Percentiles rank a stretch among this genome's conserved stretches.
phyloP scores from a whole-genome alignment of 805 yeast species.

The Wickerhamomyces chambardii region DNA sequence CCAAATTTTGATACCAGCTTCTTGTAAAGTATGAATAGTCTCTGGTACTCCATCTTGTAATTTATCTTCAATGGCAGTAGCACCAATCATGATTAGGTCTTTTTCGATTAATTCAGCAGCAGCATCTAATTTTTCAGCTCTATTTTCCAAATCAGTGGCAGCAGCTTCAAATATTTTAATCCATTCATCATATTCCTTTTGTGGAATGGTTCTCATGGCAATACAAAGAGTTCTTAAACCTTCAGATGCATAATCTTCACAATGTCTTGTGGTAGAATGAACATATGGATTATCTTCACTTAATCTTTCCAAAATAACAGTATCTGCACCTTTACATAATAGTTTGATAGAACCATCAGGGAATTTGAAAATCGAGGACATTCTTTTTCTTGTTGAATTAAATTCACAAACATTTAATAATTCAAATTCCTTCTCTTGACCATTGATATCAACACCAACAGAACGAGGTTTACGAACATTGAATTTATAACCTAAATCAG shows the following conservation, averaged over 20 bases:
- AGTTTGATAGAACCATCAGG: slow-evolving; percentile 89
- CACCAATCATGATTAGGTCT: slow-evolving; percentile 77
- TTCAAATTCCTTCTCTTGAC: slow-evolving; percentile 53
- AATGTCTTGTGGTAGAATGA: slow-evolving; percentile 71
- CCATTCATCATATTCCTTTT: slow-evolving; percentile 74
- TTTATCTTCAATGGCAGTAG: slow-evolving; percentile 97
- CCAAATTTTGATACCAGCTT: slow-evolving; percentile 97
- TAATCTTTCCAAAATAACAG: slow-evolving; percentile 85
- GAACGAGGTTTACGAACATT: slow-evolving; percentile 78
- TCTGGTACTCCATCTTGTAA: slow-evolving; percentile 98
- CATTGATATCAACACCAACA: slow-evolving; percentile 52
- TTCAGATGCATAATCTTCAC: slow-evolving; percentile 95
- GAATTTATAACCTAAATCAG: slow-evolving; percentile 78
- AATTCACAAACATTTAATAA: slow-evolving; percentile 89
- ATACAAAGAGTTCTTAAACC: slow-evolving; percentile 93
- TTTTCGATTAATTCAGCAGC: slow-evolving; percentile 87
- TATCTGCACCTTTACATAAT: slow-evolving; percentile 96
- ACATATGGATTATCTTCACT: slow-evolving; percentile 68
- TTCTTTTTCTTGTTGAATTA: slow-evolving; percentile 94
- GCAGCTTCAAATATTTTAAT: slow-evolving; percentile 60
- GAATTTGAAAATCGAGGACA: slow-evolving; percentile 90
- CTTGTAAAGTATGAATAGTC: slow-evolving; percentile 88
- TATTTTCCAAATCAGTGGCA: slow-evolving; percentile 67
- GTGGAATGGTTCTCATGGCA: slow-evolving; percentile 75
- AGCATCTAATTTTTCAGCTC: slow-evolving; percentile 71